Evolutionary conservation across 768 basidiomycete species (phyloP), one percentile per base, ranked within the genome.

Genomic region (Porphyrellus cyaneotinctus): DNA sequence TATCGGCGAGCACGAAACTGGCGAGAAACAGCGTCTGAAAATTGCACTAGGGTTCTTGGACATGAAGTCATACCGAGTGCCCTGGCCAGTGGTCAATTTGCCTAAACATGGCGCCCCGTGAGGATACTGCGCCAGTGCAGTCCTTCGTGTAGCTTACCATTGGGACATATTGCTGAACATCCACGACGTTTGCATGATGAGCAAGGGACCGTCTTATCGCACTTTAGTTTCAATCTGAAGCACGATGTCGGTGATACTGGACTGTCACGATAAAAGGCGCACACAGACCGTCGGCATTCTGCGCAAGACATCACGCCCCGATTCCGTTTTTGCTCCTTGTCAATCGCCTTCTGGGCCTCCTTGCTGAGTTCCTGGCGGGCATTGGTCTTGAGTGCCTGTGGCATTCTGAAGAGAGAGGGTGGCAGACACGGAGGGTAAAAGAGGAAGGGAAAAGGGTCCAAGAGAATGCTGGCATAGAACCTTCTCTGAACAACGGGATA

Each of bases 121-220:
- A 47, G 3, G 30, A 7, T 15, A 13, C 14, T n/a, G n/a, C n/a
- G n/a, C n/a, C n/a, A n/a, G n/a, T 0, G 26, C 6, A 15, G 24
- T 13, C 17, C n/a, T 8, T 37, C 24, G 31, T 28, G 26, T 28
- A 8, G 30, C 54, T 15, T 54, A 65, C 72, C 87, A 59, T 88
- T 88, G 4, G 86, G 87, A 69, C 88, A 90, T 49, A 90, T 89
- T 12, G 83, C 83, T 6, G 83, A 80, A 61, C 87, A 89, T 26
- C 87, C 87, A 58, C 87, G 74, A 37, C 87, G 80, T 63, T 82
- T 87, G 66, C 87, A 85, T 6, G 75, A 78, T 1, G 75, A 71
- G 57, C 77, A 78, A 1, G 75, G 75, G 13, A 77, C 79, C 4
- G 79, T 85, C 68, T 88, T 89, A 70, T 88, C 85, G 67, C 87